Evolutionary conservation across 2,329 filamentous ascomycete genomes (phyloP), one percentile per base, ranked within the genome.

Genomic region (Cercospora brassicicola): DNA sequence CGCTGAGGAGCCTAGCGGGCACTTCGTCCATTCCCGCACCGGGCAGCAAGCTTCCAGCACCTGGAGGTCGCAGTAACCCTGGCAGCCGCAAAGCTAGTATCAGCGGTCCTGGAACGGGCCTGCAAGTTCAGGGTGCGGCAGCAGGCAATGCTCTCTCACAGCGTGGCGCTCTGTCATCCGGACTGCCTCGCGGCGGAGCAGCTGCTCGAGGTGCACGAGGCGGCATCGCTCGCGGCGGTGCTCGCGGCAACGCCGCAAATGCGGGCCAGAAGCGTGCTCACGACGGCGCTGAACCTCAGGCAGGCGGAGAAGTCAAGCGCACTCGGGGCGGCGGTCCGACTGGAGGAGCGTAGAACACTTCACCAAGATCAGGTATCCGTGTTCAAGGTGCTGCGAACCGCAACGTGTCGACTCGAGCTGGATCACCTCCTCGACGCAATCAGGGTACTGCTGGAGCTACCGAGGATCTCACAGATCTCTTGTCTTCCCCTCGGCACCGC

Each of bases 201-300:
- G 51, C 36, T 42, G 26, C 36, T 48, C 42, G 67, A 51, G 59
- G 45, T 28, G 42, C 42, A 31, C 63, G 59, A 20, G 59, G 62
- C 23, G 72, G 69, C 31, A 73, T 71, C 31, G 69, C 74, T 11
- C 74, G 75, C 18, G 73, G 73, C 18, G 73, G 72, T 45, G 68
- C 71, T 31, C 65, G 73, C 28, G 72, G 74, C 2, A 77, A 76
- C 13, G 71, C 72, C 36, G 72, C 66, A 15, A 74, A 74, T 30
- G 75, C 75, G 4, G 78, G 77, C 3, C 72, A 76, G 66, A 79
- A 79, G 74, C 73, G 78, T 23, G 69, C 71, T 39, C 73, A 78
- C 65, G 77, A 78, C 39, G 77, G 77, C 9, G 72, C 71, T 26
- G 73, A 73, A 8, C 69, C 66, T 8, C 55, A 59, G 3, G 67